These are phyloP conservation scores for Rhodotorula kratochvilovae DNA, from an alignment of 768 basidiomycete genomes.

Conservation along the genomic window DNA sequence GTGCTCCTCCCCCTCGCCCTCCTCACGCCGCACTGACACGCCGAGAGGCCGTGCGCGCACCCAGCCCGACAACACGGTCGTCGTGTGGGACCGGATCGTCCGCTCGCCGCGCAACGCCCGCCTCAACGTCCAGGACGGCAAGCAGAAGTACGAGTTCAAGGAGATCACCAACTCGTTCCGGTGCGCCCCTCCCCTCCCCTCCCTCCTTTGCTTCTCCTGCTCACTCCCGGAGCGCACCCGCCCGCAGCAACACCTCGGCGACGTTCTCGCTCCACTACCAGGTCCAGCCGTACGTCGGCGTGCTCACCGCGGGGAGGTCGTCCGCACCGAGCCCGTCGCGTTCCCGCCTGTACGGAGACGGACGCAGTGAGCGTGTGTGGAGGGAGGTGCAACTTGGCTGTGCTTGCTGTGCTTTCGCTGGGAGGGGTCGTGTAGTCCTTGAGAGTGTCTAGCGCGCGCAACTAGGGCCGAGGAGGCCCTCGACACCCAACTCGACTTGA, in stretches of 20 bases:
- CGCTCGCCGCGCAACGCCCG: constrained; percentile 70
- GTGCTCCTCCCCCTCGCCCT: background rate
- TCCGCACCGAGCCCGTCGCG: constrained; percentile 48
- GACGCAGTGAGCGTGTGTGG: constrained; percentile 13
- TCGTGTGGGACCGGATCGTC: constrained; percentile 88
- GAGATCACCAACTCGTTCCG: constrained; percentile 69
- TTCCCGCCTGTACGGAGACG: constrained; percentile 37
- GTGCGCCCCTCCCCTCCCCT: too few species aligned
- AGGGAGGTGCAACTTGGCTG: background rate
- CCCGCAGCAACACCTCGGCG: constrained; percentile 51
- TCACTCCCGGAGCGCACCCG: too few species aligned
- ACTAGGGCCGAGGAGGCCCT: too few species aligned
- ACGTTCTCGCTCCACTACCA: constrained; percentile 80
- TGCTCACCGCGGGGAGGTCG: constrained; percentile 70
- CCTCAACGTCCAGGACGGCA: constrained; percentile 58
- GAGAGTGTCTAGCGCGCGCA: too few species aligned
- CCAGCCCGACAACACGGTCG: constrained; percentile 60
- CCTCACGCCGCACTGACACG: background rate
- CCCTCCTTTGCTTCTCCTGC: too few species aligned
- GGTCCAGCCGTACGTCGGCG: constrained; percentile 81
- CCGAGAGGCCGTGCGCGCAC: rapidly evolving
- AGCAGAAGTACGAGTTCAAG: constrained; percentile 79
- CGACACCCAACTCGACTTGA: too few species aligned
- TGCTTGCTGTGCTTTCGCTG: too few species aligned
- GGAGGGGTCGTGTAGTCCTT: background rate